These are phyloP conservation scores for Suillus variegatus DNA, from an alignment of 768 basidiomycete species.

Conservation along the genomic window DNA sequence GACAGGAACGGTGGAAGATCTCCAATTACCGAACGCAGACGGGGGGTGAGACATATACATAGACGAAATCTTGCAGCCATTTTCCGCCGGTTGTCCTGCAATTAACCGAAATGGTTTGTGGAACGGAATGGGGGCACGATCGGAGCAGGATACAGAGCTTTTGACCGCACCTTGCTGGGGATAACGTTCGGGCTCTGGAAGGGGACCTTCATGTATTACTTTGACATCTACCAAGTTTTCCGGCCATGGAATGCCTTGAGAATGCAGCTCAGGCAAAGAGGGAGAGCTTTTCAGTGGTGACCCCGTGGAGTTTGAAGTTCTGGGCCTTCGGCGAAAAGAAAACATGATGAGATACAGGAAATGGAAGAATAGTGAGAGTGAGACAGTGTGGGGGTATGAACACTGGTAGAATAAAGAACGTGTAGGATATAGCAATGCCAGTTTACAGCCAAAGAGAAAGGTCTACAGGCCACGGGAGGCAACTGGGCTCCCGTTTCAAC, in stretches of 20 bases:
- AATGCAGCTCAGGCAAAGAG: slow-evolving; percentile 75
- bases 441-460: slow-evolving; percentile 12
- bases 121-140: slow-evolving; percentile 65
- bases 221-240: slow-evolving; percentile 77
- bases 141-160: slow-evolving; percentile 59
- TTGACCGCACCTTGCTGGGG: slow-evolving; percentile 68
- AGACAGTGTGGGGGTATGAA: slow-evolving; percentile 6
- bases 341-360: slow-evolving; percentile 53
- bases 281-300: slow-evolving; percentile 69
- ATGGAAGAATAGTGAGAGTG: slow-evolving; percentile 22
- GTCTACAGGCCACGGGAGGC: slow-evolving; percentile 13
- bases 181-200: slow-evolving; percentile 31
- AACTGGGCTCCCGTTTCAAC: not conserved
- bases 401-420: slow-evolving; percentile 28
- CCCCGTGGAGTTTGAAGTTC: slow-evolving; percentile 43
- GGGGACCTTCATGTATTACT: slow-evolving; percentile 55
- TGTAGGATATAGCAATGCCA: slow-evolving; percentile 7
- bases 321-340: slow-evolving; percentile 66
- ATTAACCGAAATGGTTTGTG: slow-evolving; percentile 74
- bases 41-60: slow-evolving; percentile 69
- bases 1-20: slow-evolving; percentile 37
- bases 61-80: slow-evolving; percentile 61
- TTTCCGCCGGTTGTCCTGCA: slow-evolving; percentile 40
- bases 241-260: slow-evolving; percentile 83
- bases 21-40: slow-evolving; percentile 62